Evolutionary conservation across 345 rosid species (phyloP).

Genomic region (Heritiera littoralis): DNA sequence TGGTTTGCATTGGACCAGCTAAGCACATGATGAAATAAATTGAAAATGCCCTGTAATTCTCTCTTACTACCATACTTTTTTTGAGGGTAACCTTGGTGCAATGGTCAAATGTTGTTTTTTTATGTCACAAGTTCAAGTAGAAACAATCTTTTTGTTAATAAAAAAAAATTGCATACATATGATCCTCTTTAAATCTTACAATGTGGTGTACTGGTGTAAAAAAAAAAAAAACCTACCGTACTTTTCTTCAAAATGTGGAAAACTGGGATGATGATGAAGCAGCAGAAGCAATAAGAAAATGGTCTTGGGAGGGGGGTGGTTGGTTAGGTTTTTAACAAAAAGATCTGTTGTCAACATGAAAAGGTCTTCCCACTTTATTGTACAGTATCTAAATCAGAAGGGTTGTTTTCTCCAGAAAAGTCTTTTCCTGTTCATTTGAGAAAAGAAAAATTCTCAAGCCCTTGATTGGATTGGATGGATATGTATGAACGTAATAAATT

Average conservation of each 20-base stretch:
- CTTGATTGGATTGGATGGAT: not conserved
- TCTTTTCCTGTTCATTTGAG: not conserved
- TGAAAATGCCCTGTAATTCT: not conserved
- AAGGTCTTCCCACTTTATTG: not conserved
- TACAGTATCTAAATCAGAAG: not conserved
- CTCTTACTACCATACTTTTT: not conserved
- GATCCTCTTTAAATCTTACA: too few relatives aligned
- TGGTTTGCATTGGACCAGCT: not conserved
- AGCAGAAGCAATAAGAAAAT: not conserved
- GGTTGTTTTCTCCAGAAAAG: slow-evolving; percentile 2
- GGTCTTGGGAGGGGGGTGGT: not conserved
- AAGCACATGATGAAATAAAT: not conserved
- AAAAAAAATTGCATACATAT: too few relatives aligned
- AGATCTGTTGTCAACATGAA: not conserved
- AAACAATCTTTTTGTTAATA: too few relatives aligned
- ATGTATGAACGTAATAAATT: not conserved
- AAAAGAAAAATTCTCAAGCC: not conserved
- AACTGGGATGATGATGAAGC: not conserved
- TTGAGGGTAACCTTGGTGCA: not conserved
- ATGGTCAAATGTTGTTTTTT: too few relatives aligned
- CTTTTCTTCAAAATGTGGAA: slow-evolving; percentile 5
- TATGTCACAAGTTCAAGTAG: too few relatives aligned
- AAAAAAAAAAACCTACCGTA: too few relatives aligned
- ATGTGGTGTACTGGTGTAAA: too few relatives aligned
- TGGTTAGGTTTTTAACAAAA: slow-evolving; percentile 7